Base-by-base conservation (phyloP, 768 basidiomycete genomes). In the Xerocomus spinulosus region DNA sequence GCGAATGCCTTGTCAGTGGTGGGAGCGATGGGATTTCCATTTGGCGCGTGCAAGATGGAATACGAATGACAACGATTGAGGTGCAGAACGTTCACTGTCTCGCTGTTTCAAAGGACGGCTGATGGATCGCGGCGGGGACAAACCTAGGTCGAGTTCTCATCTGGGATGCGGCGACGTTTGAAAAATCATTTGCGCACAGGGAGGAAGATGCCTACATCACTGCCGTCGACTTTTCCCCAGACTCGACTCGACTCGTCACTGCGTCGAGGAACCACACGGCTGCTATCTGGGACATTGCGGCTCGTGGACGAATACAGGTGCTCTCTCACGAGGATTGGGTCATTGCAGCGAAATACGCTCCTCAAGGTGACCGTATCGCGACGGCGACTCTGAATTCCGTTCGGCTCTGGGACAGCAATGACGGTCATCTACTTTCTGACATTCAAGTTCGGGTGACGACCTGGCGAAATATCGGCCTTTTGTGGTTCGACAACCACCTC, bases 191-290 rank as follows among this genome's bases (percentile, higher is more conserved):
- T 5, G 1, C 9, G 20, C 17, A 15, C 30, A 33, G 9, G 23
- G 13, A 20, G 13, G 2, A 20, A 4, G 23, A 38, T 7, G 21
- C 37, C 12, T 38, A 13, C 4, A 2, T 48, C 36, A 9, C 14
- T 8, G 44, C 15, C 2, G 44, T 53, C 20, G 49, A 53, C 20
- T 46, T 51, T 29, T 53, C 52, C 2, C 49, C 35, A 2, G 44
- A 50, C 29, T 39, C 34, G 21, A 32, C 38, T 25, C 35, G 23
- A 4, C 25, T 53, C 36, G 25, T 53, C 40, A 1, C 6, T 0
- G 44, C 21, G 0, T 42, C 21, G 3, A 3, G 6, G 0, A 20
- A 18, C 2, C 0, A 1, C 10, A 33, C 20, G 1, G 36, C 36
- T 9, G n/a, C 23, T 3, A 12, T 53, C 3, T 47, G 45, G 46